Conservation (phyloP, 257 asterid species). For the Fraxinus excelsior region DNA sequence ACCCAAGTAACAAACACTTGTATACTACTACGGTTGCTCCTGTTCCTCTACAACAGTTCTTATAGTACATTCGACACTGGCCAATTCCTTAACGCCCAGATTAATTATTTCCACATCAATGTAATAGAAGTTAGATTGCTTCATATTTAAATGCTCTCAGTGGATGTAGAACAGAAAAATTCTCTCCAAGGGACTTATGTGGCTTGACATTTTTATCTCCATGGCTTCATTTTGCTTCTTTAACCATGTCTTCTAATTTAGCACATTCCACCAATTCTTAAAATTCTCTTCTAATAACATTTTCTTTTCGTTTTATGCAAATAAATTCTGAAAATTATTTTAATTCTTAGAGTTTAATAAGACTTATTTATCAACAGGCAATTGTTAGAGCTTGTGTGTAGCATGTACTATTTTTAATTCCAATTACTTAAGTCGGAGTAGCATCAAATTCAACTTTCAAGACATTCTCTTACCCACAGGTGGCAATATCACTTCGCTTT, state of each 20-base stretch:
- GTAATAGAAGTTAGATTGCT: not conserved
- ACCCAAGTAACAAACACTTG: not conserved
- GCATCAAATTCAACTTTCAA: not conserved
- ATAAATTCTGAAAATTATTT: not conserved
- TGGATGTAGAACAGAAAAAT: conserved; percentile 5
- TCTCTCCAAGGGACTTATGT: not conserved
- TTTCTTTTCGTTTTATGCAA: not conserved
- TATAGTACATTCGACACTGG: conserved; percentile 9
- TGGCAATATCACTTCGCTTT: not conserved
- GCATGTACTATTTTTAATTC: not conserved
- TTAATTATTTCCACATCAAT: conserved; percentile 21
- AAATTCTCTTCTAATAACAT: not conserved
- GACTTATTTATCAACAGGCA: not conserved
- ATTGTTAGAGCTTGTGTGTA: not conserved
- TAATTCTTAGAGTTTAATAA: not conserved
- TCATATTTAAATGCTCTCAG: conserved; percentile 3
- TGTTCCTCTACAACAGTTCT: conserved; percentile 13
- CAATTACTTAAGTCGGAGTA: not conserved
- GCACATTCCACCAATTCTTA: not conserved
- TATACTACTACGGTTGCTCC: not conserved
- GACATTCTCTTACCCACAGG: not conserved
- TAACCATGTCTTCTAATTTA: not conserved
- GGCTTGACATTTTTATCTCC: not conserved
- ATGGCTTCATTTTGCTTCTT: not conserved
- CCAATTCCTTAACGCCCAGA: conserved; percentile 10